Base-by-base conservation (phyloP, 768 basidiomycete species). In the Leccinum longicurvipes region DNA sequence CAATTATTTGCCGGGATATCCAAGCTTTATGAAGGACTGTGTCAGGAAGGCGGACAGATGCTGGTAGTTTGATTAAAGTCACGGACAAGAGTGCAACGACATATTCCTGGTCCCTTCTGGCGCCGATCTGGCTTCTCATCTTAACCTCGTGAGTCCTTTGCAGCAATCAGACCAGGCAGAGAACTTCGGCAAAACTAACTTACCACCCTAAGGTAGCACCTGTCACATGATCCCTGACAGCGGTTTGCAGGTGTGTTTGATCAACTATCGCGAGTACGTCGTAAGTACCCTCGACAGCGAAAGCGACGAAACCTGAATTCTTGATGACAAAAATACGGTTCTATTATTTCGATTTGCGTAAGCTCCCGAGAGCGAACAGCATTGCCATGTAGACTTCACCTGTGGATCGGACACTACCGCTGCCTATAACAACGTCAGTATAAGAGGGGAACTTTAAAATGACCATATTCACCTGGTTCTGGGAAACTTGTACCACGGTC, bases 1-100 rank as follows among this genome's bases (percentile, higher is more conserved):
- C 91, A 92, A 67, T 93, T 93, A 64, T 83, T 91, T 25, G 91
- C 91, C 7, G 91, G 91, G 47, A 91, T 89, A 60, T 91, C 85
- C 67, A 91, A 72, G 74, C 87, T 90, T 55, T 15, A 32, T 42
- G 46, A n/a, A 54, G 27, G 2, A 29, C 14, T 4, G 17, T 44
- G 36, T 64, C 24, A 60, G 39, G 45, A n/a, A 39, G 31, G 6
- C 17, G 28, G 32, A 46, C 39, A 24, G 15, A 23, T 31, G 8
- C 39, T 2, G 10, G 47, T 19, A 41, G 24, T 44, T 50, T 25
- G 15, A 19, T 41, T 11, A 61, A n/a, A 59, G 41, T 41, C 24
- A 54, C 55, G n/a, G 67, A 89, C 87, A 92, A 92, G 47, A 84
- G 79, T 0, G 90, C 90, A 6, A 89, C 89, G 52, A 91, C 82